phyloP scores from a whole-genome alignment of 2,329 filamentous ascomycete species.

The Xylaria sp. region DNA sequence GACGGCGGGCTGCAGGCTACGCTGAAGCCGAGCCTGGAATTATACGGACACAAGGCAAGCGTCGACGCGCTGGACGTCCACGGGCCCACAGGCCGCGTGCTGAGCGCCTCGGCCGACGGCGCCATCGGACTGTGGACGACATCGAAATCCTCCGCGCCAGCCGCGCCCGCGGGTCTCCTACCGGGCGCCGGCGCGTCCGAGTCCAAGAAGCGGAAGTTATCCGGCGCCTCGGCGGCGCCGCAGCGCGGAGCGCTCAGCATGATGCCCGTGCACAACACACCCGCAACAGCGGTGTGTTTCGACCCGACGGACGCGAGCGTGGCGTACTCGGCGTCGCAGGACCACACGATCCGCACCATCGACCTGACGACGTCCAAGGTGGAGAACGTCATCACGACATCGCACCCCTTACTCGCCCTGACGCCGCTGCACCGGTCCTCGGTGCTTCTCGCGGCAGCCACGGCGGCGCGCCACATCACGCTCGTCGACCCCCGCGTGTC shows the following conservation, averaged over 20 bases:
- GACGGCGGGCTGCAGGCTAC: conserved; percentile 67
- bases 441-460: conserved; percentile 75
- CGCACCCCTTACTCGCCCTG: conserved; percentile 84
- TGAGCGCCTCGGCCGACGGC: conserved; percentile 87
- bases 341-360: conserved; percentile 90
- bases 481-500: conserved; percentile 90
- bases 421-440: conserved; percentile 70
- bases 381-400: conserved; percentile 84
- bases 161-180: conserved; percentile 75
- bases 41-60: conserved; percentile 81
- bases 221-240: conserved; percentile 64
- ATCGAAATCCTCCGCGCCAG: conserved; percentile 78
- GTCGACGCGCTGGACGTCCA: conserved; percentile 82
- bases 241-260: conserved; percentile 83
- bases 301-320: conserved; percentile 86
- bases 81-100: conserved; percentile 76
- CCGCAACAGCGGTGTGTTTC: conserved; percentile 84
- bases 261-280: conserved; percentile 75
- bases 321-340: conserved; percentile 89
- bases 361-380: conserved; percentile 83
- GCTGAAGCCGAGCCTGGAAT: conserved; percentile 79
- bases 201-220: conserved; percentile 80
- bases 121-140: conserved; percentile 89
- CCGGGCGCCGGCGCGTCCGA: conserved; percentile 70
- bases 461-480: conserved; percentile 85